Conservation (phyloP, 495 filamentous ascomycete genomes). For the Aspergillus cavernicola region DNA sequence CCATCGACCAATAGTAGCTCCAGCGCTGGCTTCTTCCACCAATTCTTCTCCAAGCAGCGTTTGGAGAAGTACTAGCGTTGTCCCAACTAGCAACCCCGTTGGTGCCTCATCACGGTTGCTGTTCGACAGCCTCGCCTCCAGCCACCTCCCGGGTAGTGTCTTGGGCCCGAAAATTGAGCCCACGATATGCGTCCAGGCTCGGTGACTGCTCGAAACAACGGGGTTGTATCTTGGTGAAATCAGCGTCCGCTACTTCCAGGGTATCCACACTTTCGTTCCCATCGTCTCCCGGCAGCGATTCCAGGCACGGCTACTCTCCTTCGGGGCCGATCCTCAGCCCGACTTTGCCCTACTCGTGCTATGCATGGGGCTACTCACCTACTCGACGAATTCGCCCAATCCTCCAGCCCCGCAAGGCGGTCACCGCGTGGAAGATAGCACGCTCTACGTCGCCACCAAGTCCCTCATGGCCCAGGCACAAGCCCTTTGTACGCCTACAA, state of each 20-base stretch:
- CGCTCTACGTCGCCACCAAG: conserved; percentile 28
- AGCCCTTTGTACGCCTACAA: conserved; percentile 19
- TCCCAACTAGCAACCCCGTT: no score
- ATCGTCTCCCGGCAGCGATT: conserved; percentile 34
- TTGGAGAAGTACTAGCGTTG: no score
- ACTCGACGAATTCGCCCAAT: background rate
- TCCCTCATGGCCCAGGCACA: conserved; percentile 28
- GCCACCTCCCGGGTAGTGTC: background rate
- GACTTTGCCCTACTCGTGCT: conserved; percentile 17
- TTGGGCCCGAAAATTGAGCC: background rate
- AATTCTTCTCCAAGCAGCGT: no score
- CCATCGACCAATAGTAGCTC: no score
- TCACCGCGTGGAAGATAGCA: background rate
- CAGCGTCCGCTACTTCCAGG: conserved; percentile 31
- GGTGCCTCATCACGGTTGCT: no score
- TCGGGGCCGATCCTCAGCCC: conserved; percentile 10
- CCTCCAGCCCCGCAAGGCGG: background rate
- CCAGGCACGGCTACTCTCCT: conserved; percentile 1
- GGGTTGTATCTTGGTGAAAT: conserved; percentile 34
- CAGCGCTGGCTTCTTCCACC: no score
- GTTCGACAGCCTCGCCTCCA: no score
- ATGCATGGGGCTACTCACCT: conserved; percentile 4
- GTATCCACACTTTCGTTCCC: conserved; percentile 31
- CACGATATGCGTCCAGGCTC: conserved; percentile 18
- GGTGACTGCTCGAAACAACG: conserved; percentile 15